phyloP scores from a whole-genome alignment of 805 yeast genomes.

The Wickerhamomyces chaumierensis region DNA sequence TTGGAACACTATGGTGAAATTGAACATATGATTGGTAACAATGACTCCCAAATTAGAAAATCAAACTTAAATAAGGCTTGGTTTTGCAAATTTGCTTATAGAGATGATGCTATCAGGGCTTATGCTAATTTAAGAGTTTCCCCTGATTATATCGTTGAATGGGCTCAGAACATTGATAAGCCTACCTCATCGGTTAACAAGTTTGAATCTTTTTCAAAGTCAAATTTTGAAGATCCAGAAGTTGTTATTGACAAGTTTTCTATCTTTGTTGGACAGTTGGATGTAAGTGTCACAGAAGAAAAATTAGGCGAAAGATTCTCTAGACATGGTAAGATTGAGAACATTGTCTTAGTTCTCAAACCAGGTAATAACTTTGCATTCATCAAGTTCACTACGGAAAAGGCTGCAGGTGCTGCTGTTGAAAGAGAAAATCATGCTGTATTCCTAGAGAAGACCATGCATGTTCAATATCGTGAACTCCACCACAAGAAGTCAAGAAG shows the following conservation, averaged over 20 bases:
- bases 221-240: constrained; percentile 15
- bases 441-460: constrained; percentile 64
- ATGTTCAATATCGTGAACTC: constrained; percentile 72
- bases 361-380: constrained; percentile 56
- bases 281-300: constrained; percentile 39
- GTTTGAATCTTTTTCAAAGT: background rate
- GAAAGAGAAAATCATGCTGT: constrained; percentile 77
- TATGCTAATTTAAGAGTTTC: constrained; percentile 56
- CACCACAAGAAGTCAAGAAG: constrained; percentile 19
- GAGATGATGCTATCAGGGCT: constrained; percentile 84
- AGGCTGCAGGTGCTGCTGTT: constrained; percentile 78
- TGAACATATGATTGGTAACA: constrained; percentile 46
- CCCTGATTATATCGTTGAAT: constrained; percentile 51
- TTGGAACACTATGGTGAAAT: constrained; percentile 59
- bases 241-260: constrained; percentile 56
- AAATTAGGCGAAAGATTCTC: constrained; percentile 48
- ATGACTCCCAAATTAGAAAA: constrained; percentile 21
- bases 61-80: constrained; percentile 33
- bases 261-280: constrained; percentile 72
- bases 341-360: constrained; percentile 42
- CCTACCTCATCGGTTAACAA: constrained; percentile 19
- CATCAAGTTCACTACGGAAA: constrained; percentile 49
- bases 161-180: constrained; percentile 78
- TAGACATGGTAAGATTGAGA: constrained; percentile 54
- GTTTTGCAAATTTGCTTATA: constrained; percentile 68